Evolutionary conservation across 225 moss, liverwort and hornwort genomes (phyloP).

Genomic region (Rhytidiadelphus loreus): DNA sequence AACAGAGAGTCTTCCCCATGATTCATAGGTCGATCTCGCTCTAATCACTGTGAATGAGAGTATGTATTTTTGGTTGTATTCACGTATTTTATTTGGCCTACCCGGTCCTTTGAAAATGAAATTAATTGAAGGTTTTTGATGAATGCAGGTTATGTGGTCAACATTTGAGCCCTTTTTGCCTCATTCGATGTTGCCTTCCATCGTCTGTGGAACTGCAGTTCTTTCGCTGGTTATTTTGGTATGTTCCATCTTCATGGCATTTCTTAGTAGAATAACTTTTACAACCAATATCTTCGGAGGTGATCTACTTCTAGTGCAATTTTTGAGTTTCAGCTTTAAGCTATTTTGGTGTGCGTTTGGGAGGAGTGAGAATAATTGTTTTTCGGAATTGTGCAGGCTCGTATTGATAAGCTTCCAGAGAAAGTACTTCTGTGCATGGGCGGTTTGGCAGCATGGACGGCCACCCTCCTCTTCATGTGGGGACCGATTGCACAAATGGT

Average conservation of each 20-base stretch:
- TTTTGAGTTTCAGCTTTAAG: background rate
- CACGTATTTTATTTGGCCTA: background rate
- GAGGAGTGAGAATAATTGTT: background rate
- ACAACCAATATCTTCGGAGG: too few relatives aligned
- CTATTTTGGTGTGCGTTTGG: background rate
- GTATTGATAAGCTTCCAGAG: constrained; percentile 48
- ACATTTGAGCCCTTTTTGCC: constrained; percentile 63
- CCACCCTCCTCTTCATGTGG: constrained; percentile 96
- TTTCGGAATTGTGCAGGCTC: constrained; percentile 20
- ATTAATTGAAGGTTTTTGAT: background rate
- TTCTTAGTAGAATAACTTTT: background rate
- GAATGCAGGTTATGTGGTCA: constrained; percentile 81
- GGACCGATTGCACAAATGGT: constrained; percentile 82
- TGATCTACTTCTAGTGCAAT: background rate
- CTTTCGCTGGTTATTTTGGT: constrained; percentile 48
- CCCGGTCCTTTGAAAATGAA: background rate
- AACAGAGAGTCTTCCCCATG: background rate
- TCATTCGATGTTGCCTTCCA: constrained; percentile 49
- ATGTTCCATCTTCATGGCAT: background rate
- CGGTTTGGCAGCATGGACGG: constrained; percentile 80
- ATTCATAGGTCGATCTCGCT: background rate
- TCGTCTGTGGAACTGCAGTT: constrained; percentile 34
- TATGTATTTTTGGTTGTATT: background rate
- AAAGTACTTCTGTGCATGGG: constrained; percentile 30
- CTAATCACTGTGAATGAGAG: background rate